Percentiles rank a stretch among this genome's conserved stretches.
Conservation (phyloP, 768 basidiomycete genomes). For the Lactifluus volemus region DNA sequence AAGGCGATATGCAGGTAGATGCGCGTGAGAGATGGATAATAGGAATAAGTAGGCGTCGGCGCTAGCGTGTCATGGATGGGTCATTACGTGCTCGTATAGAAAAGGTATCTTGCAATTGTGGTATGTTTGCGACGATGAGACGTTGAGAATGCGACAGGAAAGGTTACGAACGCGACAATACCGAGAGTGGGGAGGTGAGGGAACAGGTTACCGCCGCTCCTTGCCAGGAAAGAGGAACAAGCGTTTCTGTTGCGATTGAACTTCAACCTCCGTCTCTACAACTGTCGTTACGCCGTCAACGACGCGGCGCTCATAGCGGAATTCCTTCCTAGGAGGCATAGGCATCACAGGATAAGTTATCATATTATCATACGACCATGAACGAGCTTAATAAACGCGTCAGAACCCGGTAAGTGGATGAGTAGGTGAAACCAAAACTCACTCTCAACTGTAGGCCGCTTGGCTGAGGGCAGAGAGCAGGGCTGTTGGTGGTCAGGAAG, state of each 20-base stretch:
- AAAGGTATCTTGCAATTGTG: constrained; percentile 20
- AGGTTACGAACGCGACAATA: constrained; percentile 1
- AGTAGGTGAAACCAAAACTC: constrained; percentile 20
- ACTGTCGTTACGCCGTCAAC: constrained; percentile 43
- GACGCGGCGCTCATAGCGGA: constrained; percentile 39
- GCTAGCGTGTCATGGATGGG: constrained; percentile 13
- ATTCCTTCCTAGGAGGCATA: constrained; percentile 39
- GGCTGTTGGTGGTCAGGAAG: constrained; percentile 24
- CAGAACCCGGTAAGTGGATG: constrained; percentile 5
- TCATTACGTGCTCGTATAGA: constrained; percentile 17
- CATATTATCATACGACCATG: constrained; percentile 72
- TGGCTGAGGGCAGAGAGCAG: constrained; percentile 24
- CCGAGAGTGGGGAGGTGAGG: constrained; percentile 1
- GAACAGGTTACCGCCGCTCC: constrained; percentile 13
- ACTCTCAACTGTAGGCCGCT: constrained; percentile 47
- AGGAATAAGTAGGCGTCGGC: constrained; percentile 19
- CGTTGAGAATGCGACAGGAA: constrained; percentile 3
- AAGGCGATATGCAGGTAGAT: constrained; percentile 17
- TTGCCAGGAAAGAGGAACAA: constrained; percentile 62
- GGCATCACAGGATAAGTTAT: constrained; percentile 56
- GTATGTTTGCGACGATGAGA: constrained; percentile 15
- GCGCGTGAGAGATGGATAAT: constrained; percentile 19
- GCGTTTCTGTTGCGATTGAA: constrained; percentile 47
- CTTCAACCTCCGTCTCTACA: constrained; percentile 45
- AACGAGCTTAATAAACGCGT: constrained; percentile 37